Evolutionary conservation across 176 grass and related monocot species (phyloP), one percentile per base, ranked within the genome.

Genomic region (Bonia amplexicaulis): DNA sequence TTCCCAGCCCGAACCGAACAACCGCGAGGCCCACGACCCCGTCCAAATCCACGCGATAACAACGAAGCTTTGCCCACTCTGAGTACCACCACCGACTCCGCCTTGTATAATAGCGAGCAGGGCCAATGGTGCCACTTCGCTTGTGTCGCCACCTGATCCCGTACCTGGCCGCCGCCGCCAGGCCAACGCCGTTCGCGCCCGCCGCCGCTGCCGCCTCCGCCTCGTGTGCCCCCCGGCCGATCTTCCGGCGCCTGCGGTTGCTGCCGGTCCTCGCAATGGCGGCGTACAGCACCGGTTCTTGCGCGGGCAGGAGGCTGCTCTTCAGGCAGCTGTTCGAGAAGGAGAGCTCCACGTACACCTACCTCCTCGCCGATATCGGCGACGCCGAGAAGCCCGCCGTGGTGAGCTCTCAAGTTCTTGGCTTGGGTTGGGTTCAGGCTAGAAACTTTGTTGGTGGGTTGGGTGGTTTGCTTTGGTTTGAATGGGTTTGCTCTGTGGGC

Each of bases 251-350:
- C 51, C 40, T 6, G 47, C 66, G 71, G 71, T 9, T 9, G 62
- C 57, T 59, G 8, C n/a, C n/a, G 16, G 33, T 66, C 22, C 62
- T 65, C 40, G 74, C 90, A 84, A 95, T 98, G 93, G 91, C 93
- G 25, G 55, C 86, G n/a, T 84, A 80, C 79, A 78, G 37, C 72
- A 65, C 58, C 33, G 81, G 74, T 44, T 70, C 70, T 49, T 52
- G 23, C 5, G 70, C 9, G 0, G 75, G 72, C 26, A 80, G 87
- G 90, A 92, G 91, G 87, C 78, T 98, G 63, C 88, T 98, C 26
- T 88, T 98, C 59, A 85, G 96, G 76, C 96, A 98, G 80, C 86
- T 98, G 39, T 98, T 98, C 84, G 96, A 98, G 93, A 89, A 95
- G 88, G 96, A 96, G 85, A 95, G 93, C 69, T 85, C 64, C 76